Conservation (phyloP, 768 basidiomycete genomes). For the Aureoboletus auriporus region DNA sequence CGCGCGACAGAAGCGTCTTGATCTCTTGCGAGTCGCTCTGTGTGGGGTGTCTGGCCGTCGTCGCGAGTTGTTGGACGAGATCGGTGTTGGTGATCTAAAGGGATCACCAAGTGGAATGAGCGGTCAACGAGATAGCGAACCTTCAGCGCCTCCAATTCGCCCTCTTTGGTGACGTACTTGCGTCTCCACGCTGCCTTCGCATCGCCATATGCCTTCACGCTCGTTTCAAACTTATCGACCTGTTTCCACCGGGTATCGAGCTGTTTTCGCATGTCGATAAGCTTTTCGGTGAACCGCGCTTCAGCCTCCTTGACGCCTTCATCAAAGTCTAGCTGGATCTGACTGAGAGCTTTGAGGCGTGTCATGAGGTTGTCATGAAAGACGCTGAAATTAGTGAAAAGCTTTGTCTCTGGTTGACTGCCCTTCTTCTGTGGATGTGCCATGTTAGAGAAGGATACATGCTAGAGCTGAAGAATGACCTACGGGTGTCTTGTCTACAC, state of each 20-base stretch:
- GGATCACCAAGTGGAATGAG: neutral
- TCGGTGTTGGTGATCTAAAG: constrained; percentile 68
- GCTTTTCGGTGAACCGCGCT: constrained; percentile 62
- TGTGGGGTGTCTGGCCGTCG: constrained; percentile 55
- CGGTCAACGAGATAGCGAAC: constrained; percentile 33
- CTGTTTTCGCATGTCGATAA: constrained; percentile 79
- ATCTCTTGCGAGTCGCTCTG: constrained; percentile 66
- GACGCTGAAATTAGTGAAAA: constrained; percentile 88
- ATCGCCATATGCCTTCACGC: constrained; percentile 78
- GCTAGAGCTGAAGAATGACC: constrained; percentile 28
- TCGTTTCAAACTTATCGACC: constrained; percentile 87
- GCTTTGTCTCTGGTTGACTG: constrained; percentile 78
- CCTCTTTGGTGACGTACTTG: constrained; percentile 77
- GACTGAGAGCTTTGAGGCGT: constrained; percentile 77
- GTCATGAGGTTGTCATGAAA: constrained; percentile 94
- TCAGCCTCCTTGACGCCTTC: constrained; percentile 80
- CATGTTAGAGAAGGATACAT: neutral
- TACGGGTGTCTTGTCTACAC: constrained; percentile 82
- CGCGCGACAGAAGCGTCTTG: constrained; percentile 64
- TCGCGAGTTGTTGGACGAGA: constrained; percentile 63
- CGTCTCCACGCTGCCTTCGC: constrained; percentile 81
- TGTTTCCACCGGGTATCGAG: constrained; percentile 87
- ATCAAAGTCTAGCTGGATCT: constrained; percentile 86
- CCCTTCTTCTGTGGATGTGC: constrained; percentile 57
- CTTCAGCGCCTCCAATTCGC: constrained; percentile 86